Evolutionary conservation across 352 stramenopile genomes (phyloP), one percentile per base, ranked within the genome.

Genomic region (Globisporangium solare): DNA sequence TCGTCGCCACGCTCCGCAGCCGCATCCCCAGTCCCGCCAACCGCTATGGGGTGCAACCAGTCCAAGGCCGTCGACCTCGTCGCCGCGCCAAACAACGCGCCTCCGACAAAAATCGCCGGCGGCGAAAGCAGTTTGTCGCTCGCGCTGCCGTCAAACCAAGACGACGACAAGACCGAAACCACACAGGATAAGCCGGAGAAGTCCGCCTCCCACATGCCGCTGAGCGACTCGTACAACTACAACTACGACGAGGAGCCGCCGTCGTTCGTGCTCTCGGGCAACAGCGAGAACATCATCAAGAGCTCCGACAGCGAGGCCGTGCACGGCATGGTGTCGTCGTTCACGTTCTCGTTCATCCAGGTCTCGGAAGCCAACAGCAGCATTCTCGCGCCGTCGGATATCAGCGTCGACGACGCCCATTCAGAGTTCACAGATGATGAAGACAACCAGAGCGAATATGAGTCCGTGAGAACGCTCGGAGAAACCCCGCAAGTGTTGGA

Each of bases 271-370:
- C 58, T 79, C 37, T 79, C 70, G n/a, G 68, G 68, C 50, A 79
- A 63, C 27, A 67, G 62, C 39, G 70, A 79, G 24, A 31, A 31
- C 40, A 42, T 77, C 35, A 67, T 78, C 31, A 57, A 70, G n/a
- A 79, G 71, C 57, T 74, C 77, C 11, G 75, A 84, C 61, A 76
- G 76, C 55, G 78, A 88, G 48, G 63, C 58, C 14, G 78, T 88
- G 55, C 67, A 73, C 20, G 75, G 69, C 32, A 69, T 88, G 56
- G 70, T 86, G 35, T 67, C 68, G 51, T 74, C 69, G 58, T 88
- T 88, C 54, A 81, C 75, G 11, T 88, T 88, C 62, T 88, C 78
- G 37, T 88, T 86, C 60, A 88, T 88, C 52, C 74, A 88, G 54
- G 68, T 80, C 37, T 80, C 68, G 17, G 71, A 78, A 45, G 42